A percentile compares a stretch with the other conserved stretches of the same genome.
These are phyloP conservation scores for Pilobolus umbonatus DNA, from an alignment of 192 early-diverging fungal species.

Conservation along the genomic window DNA sequence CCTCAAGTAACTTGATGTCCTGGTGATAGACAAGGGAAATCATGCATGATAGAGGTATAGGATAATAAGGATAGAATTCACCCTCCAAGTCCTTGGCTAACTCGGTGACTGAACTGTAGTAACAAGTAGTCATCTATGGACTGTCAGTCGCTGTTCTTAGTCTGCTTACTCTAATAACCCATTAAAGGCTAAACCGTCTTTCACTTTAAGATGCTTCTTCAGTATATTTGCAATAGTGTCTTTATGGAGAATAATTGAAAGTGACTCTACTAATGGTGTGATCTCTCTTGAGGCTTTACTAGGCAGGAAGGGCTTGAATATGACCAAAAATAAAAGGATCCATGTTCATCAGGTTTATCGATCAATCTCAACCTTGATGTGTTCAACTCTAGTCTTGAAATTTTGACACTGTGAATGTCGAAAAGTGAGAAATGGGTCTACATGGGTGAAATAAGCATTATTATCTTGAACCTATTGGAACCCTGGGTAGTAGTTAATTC, in stretches of 20 bases:
- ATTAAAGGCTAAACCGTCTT: conserved; percentile 64
- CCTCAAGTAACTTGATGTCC: conserved; percentile 75
- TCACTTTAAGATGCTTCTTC: conserved; percentile 57
- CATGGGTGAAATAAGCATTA: too few species aligned
- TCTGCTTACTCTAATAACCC: conserved; percentile 73
- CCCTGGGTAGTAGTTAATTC: conserved; percentile 64
- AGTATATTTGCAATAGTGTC: conserved; percentile 63
- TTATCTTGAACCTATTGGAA: conserved; percentile 63
- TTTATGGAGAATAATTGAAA: conserved; percentile 91
- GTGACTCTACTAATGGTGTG: conserved; percentile 57
- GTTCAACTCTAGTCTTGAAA: conserved; percentile 64
- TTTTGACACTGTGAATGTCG: conserved; percentile 62
- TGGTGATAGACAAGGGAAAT: conserved; percentile 59
- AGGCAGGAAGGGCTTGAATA: conserved; percentile 91
- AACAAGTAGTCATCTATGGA: not conserved
- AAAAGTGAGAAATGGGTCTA: not conserved
- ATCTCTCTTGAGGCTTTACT: conserved; percentile 65
- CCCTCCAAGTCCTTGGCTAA: conserved; percentile 90
- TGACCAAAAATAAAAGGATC: conserved; percentile 84
- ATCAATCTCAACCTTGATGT: conserved; percentile 81
- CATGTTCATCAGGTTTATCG: conserved; percentile 55
- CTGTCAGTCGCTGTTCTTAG: too few species aligned
- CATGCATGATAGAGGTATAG: conserved; percentile 58
- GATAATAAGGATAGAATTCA: conserved; percentile 80
- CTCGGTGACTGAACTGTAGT: conserved; percentile 62